Percentiles rank a stretch among this genome's conserved stretches.
Evolutionary conservation across 176 grass and related monocot species (phyloP).

Genomic region (Oryza nivara): DNA sequence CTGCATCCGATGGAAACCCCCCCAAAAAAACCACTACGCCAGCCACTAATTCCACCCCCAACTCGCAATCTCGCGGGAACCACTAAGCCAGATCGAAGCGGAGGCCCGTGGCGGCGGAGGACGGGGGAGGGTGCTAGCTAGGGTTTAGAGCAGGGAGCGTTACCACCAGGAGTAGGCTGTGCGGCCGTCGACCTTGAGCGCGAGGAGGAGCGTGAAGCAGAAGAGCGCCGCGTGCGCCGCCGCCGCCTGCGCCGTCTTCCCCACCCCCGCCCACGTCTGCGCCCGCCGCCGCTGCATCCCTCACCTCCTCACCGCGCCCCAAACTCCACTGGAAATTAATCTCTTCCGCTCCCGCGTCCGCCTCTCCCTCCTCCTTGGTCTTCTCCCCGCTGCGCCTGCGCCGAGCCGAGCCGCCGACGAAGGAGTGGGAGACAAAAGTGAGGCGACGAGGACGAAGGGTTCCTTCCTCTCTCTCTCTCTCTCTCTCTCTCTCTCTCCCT

Average conservation of each 20-base stretch:
- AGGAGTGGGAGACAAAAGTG: constrained; percentile 25
- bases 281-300: constrained; percentile 77
- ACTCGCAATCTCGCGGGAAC: neutral
- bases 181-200: constrained; percentile 72
- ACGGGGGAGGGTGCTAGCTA: neutral
- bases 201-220: constrained; percentile 88
- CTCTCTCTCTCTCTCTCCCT: constrained; percentile 1
- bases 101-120: neutral
- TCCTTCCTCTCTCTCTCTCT: constrained; percentile 4
- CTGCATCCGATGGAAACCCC: neutral
- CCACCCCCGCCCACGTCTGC: constrained; percentile 79
- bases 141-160: constrained; percentile 43
- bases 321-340: no score
- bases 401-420: neutral
- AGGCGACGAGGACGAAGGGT: constrained; percentile 2
- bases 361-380: neutral
- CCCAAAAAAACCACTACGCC: neutral
- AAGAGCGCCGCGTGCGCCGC: constrained; percentile 79
- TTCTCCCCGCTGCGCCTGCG: neutral
- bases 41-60: neutral
- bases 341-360: neutral
- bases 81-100: neutral
- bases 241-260: constrained; percentile 86
- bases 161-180: constrained; percentile 89
- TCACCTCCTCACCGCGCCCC: neutral